A percentile compares a stretch with the other conserved stretches of the same genome.
phyloP scores from a whole-genome alignment of 257 asterid genomes.

The Scutellaria galericulata region DNA sequence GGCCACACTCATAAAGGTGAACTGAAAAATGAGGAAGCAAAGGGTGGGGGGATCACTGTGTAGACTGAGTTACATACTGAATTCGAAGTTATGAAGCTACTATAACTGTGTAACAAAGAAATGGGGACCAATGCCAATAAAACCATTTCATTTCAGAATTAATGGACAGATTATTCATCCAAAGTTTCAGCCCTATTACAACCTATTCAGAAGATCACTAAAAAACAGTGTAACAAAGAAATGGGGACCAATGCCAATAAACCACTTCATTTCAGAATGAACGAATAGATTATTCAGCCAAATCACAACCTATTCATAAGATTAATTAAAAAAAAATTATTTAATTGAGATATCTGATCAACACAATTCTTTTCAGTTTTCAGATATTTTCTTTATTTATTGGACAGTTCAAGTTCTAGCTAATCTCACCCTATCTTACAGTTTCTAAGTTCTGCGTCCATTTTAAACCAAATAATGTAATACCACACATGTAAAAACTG shows the following conservation, averaged over 20 bases:
- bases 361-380: constrained; percentile 8
- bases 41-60: neutral
- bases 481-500: neutral
- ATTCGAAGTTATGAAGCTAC: neutral
- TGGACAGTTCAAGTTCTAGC: constrained; percentile 4
- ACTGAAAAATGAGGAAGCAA: too few relatives aligned
- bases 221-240: neutral
- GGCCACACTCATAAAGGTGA: neutral
- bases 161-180: constrained; percentile 15
- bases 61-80: neutral
- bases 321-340: neutral
- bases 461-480: neutral
- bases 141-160: neutral
- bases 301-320: neutral
- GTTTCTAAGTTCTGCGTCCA: neutral
- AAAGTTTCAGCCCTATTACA: neutral
- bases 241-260: neutral
- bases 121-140: neutral
- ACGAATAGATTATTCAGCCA: neutral
- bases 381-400: constrained; percentile 14
- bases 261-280: neutral
- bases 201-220: neutral
- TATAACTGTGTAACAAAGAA: neutral
- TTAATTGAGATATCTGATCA: constrained; percentile 12
- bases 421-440: neutral